Evolutionary conservation across 1,284 basidiomycete species (phyloP).

Genomic region (Taiwanofungus camphoratus): DNA sequence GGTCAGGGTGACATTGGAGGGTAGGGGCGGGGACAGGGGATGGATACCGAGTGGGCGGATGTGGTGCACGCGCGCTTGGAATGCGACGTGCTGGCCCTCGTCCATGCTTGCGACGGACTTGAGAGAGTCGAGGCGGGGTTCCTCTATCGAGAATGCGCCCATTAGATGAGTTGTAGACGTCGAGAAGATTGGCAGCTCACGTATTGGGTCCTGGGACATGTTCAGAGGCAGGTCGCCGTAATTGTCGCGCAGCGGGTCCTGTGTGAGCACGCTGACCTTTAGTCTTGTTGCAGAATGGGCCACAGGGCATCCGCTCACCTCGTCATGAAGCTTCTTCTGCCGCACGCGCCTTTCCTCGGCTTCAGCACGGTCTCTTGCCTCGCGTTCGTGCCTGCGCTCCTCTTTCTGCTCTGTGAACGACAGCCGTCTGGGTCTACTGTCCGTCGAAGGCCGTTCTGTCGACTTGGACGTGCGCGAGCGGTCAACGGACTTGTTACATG

Average conservation of each 20-base stretch:
- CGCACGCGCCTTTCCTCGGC: conserved; percentile 28
- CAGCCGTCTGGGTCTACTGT: conserved; percentile 3
- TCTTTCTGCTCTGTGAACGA: conserved; percentile 26
- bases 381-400: conserved; percentile 19
- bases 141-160: background rate
- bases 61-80: conserved; percentile 62
- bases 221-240: conserved; percentile 62
- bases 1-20: conserved; percentile 4
- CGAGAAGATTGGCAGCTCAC: conserved; percentile 3
- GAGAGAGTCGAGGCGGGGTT: conserved; percentile 27
- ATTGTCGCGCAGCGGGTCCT: conserved; percentile 57
- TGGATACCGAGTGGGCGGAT: conserved; percentile 46
- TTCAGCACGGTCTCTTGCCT: conserved; percentile 21
- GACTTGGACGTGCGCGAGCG: conserved; percentile 10
- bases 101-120: conserved; percentile 20
- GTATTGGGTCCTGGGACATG: conserved; percentile 17
- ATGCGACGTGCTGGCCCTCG: conserved; percentile 46
- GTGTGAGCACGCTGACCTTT: background rate
- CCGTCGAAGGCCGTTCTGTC: conserved; percentile 2
- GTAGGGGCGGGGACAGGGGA: background rate
- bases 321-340: conserved; percentile 42
- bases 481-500: conserved; percentile 11
- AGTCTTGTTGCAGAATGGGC: background rate
- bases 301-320: conserved; percentile 27
- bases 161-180: background rate